Percentiles rank a stretch among this genome's conserved stretches.
phyloP scores from a whole-genome alignment of 805 yeast species.

The Metschnikowia cubensis region DNA sequence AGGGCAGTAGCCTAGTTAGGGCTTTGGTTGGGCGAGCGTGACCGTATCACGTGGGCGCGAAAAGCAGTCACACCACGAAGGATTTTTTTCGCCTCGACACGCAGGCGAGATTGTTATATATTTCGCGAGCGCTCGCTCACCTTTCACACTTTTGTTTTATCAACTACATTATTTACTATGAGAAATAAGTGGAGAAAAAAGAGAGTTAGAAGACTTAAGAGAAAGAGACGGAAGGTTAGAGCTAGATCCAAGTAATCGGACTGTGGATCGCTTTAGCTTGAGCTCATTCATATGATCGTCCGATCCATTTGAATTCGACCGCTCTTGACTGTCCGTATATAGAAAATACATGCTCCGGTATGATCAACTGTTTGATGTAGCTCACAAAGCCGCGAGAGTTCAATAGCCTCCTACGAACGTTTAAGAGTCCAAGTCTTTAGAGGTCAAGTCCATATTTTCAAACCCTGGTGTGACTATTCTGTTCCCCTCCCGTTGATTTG shows the following conservation, averaged over 20 bases:
- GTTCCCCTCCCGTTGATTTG: too few species aligned
- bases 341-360: conserved; percentile 21
- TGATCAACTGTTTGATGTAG: conserved; percentile 7
- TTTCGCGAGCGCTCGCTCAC: conserved; percentile 21
- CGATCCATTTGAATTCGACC: conserved; percentile 2
- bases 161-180: conserved; percentile 47
- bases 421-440: too few species aligned
- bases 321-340: conserved; percentile 16
- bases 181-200: conserved; percentile 99
- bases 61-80: conserved; percentile 17
- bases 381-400: too few species aligned
- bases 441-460: too few species aligned
- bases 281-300: conserved; percentile 7
- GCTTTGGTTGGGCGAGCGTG: background rate
- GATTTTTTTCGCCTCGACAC: conserved; percentile 21
- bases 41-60: conserved; percentile 9
- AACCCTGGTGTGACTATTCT: too few species aligned
- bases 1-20: background rate
- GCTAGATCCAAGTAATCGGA: conserved; percentile 97
- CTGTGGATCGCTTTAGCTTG: conserved; percentile 19
- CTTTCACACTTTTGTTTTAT: conserved; percentile 15
- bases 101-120: conserved; percentile 18
- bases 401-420: too few species aligned
- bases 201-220: conserved; percentile 99
- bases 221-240: conserved; percentile 99